These are phyloP conservation scores for Syzygium aromaticum DNA, from an alignment of 345 rosid species.

Conservation along the genomic window DNA sequence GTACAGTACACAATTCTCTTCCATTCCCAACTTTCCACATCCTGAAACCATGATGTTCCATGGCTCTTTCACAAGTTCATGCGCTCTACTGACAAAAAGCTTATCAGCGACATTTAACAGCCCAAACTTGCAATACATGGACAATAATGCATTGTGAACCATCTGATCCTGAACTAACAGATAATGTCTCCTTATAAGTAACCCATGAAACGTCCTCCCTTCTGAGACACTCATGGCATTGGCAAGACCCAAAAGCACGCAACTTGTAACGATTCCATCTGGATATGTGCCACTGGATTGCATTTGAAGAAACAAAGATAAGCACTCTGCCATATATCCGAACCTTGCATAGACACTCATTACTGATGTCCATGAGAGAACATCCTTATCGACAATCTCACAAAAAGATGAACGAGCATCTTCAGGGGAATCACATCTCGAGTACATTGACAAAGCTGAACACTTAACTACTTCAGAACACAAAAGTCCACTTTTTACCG, in stretches of 20 bases:
- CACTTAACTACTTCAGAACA: slow-evolving; percentile 24
- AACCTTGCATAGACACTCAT: slow-evolving; percentile 42
- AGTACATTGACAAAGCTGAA: slow-evolving; percentile 44
- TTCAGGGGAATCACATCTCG: slow-evolving; percentile 32
- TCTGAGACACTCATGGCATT: slow-evolving; percentile 20
- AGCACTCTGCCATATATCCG: slow-evolving; percentile 32
- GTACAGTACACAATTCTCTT: slow-evolving; percentile 27
- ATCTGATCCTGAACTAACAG: slow-evolving; percentile 21
- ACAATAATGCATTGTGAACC: slow-evolving; percentile 38
- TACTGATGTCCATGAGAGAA: slow-evolving; percentile 62
- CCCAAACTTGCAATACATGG: slow-evolving; percentile 58
- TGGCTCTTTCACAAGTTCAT: slow-evolving; percentile 21
- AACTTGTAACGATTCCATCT: slow-evolving; percentile 52
- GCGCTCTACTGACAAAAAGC: slow-evolving; percentile 18
- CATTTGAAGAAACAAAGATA: slow-evolving; percentile 50
- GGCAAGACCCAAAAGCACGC: slow-evolving; percentile 44
- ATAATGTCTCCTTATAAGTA: slow-evolving; percentile 30
- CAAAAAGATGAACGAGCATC: slow-evolving; percentile 40
- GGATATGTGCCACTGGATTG: slow-evolving; percentile 26
- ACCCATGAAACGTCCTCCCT: slow-evolving; percentile 60
- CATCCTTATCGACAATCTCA: slow-evolving; percentile 39
- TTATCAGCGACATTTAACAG: slow-evolving; percentile 31
- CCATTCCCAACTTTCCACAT: slow-evolving; percentile 34
- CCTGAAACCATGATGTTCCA: slow-evolving; percentile 49
- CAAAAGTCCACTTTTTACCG: slow-evolving; percentile 40